Conservation (phyloP, 176 grass and related monocot species). For the Phoenix dactylifera region DNA sequence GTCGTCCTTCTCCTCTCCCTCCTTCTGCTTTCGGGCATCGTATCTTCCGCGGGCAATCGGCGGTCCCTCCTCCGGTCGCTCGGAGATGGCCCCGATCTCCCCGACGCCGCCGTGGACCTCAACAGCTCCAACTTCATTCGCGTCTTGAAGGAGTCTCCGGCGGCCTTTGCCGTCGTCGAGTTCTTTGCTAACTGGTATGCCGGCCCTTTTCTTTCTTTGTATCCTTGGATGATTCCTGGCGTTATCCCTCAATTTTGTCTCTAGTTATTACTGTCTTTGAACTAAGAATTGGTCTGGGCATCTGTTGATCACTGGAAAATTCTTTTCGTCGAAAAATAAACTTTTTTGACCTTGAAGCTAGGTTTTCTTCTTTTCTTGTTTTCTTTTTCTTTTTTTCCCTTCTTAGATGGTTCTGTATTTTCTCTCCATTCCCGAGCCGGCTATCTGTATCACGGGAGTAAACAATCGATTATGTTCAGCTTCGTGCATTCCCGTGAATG, state of each 20-base stretch:
- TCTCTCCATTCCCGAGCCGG: too few relatives aligned
- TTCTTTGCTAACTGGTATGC: constrained; percentile 94
- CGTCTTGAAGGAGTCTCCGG: constrained; percentile 47
- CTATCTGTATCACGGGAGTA: too few relatives aligned
- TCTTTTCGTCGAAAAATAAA: too few relatives aligned
- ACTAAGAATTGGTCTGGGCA: neutral
- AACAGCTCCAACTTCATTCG: constrained; percentile 63
- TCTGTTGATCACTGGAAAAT: neutral
- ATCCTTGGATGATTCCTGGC: neutral
- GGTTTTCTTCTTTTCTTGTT: too few relatives aligned
- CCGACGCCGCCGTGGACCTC: constrained; percentile 71
- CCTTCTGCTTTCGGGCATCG: neutral
- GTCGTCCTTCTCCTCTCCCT: constrained; percentile 16
- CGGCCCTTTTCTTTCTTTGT: neutral
- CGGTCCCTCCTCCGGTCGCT: constrained; percentile 48
- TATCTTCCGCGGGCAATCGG: constrained; percentile 1
- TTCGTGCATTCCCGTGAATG: too few relatives aligned
- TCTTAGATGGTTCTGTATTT: too few relatives aligned
- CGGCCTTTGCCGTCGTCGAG: constrained; percentile 83
- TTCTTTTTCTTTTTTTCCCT: too few relatives aligned
- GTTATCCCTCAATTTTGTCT: too few relatives aligned
- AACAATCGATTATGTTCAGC: too few relatives aligned
- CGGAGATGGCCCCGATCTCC: constrained; percentile 12
- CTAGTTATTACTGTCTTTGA: too few relatives aligned
- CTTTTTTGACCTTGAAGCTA: too few relatives aligned